Conservation (phyloP, 306 rosid genomes). For the Arachis hypogaea region DNA sequence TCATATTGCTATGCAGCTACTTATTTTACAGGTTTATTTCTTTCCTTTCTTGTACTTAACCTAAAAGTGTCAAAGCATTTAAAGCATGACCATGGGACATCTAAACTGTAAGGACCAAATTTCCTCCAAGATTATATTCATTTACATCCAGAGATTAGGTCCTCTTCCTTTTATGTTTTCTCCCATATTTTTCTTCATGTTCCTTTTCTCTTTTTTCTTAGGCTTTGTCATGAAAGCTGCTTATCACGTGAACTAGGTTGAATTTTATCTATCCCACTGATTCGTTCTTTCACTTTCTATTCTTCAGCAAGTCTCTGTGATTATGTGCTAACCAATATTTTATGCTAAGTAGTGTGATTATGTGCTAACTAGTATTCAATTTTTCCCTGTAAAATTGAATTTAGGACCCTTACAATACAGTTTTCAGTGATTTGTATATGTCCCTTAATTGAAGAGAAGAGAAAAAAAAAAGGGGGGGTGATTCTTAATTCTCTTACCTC, state of each 20-base stretch:
- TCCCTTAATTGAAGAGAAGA: too few relatives aligned
- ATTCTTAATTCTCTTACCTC: too few relatives aligned
- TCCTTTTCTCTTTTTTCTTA: not conserved
- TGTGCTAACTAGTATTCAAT: not conserved
- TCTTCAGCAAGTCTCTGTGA: not conserved
- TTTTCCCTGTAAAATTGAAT: too few relatives aligned
- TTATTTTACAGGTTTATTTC: constrained; percentile 76
- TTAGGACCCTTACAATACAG: too few relatives aligned
- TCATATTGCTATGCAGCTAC: constrained; percentile 91
- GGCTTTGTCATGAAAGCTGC: not conserved
- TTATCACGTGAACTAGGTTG: constrained; percentile 7
- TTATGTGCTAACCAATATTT: not conserved
- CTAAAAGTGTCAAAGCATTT: not conserved
- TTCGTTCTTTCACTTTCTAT: not conserved
- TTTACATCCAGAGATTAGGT: constrained; percentile 16
- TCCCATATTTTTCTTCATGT: not conserved
- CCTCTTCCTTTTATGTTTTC: constrained; percentile 25
- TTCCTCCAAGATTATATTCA: constrained; percentile 22
- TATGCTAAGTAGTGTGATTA: not conserved
- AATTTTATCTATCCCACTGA: constrained; percentile 1
- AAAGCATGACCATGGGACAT: constrained; percentile 7
- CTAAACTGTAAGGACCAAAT: constrained; percentile 8
- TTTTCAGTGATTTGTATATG: too few relatives aligned
- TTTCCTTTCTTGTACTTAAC: constrained; percentile 32
- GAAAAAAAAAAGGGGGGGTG: too few relatives aligned